These are phyloP conservation scores for Fusarium piperis DNA, from an alignment of 2,329 filamentous ascomycete genomes.

Conservation along the genomic window DNA sequence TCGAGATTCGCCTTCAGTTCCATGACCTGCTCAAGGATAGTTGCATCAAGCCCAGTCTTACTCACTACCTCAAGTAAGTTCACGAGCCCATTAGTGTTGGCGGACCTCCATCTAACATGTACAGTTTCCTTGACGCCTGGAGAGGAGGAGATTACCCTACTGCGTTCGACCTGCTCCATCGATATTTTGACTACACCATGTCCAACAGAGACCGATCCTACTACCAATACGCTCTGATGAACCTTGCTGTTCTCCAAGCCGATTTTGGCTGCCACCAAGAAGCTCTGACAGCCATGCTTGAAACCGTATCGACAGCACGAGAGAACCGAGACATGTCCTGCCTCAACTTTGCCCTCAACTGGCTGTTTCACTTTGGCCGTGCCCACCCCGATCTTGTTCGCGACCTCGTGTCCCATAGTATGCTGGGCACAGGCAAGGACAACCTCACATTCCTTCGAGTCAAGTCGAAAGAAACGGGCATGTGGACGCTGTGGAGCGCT, in stretches of 20 bases:
- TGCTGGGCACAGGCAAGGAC: conserved; percentile 82
- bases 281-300: conserved; percentile 92
- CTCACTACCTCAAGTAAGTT: conserved; percentile 75
- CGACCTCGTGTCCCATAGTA: conserved; percentile 74
- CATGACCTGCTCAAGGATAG: conserved; percentile 73
- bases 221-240: conserved; percentile 95
- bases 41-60: conserved; percentile 74
- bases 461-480: conserved; percentile 85
- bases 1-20: conserved; percentile 77
- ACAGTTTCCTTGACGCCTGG: conserved; percentile 90
- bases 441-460: conserved; percentile 84
- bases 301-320: conserved; percentile 92
- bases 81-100: background rate
- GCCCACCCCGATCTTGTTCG: conserved; percentile 80
- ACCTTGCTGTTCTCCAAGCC: conserved; percentile 90
- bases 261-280: conserved; percentile 94
- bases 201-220: conserved; percentile 83
- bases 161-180: conserved; percentile 89
- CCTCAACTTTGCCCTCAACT: conserved; percentile 93
- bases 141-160: conserved; percentile 88
- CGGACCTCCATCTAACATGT: conserved; percentile 15
- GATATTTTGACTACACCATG: conserved; percentile 97
- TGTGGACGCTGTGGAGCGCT: conserved; percentile 86
- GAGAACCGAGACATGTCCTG: conserved; percentile 94
- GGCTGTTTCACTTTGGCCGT: conserved; percentile 94